phyloP scores from a whole-genome alignment of 441 rosid species.

The Gossypium aridum region DNA sequence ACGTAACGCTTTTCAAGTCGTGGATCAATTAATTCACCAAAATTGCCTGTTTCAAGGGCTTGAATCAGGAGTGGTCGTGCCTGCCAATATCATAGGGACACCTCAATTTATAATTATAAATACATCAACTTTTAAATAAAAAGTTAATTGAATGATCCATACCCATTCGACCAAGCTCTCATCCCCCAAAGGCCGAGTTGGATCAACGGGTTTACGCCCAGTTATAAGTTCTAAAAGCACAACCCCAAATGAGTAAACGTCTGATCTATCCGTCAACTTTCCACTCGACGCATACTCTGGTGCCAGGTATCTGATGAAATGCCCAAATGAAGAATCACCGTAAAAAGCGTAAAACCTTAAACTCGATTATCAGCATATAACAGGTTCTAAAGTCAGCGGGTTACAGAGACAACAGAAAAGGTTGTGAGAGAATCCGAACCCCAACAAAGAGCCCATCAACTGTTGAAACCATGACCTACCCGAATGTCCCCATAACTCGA shows the following conservation, averaged over 20 bases:
- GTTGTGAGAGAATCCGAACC: neutral
- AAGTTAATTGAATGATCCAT: constrained; percentile 11
- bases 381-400: too few relatives aligned
- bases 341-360: neutral
- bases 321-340: constrained; percentile 8
- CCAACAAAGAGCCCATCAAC: neutral
- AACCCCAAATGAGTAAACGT: constrained; percentile 85
- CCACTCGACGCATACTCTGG: constrained; percentile 93
- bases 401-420: too few relatives aligned
- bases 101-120: neutral
- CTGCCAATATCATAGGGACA: constrained; percentile 26
- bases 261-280: constrained; percentile 79
- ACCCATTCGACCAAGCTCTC: constrained; percentile 95
- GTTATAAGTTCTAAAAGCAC: constrained; percentile 81
- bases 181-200: constrained; percentile 70
- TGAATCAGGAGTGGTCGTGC: constrained; percentile 66
- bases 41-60: constrained; percentile 64
- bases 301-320: constrained; percentile 69
- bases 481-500: constrained; percentile 91
- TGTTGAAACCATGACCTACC: constrained; percentile 40
- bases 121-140: neutral
- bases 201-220: constrained; percentile 73
- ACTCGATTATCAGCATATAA: too few relatives aligned
- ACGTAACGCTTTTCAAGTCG: constrained; percentile 58
- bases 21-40: constrained; percentile 53